Percentiles rank a stretch among this genome's conserved stretches.
Evolutionary conservation across 768 basidiomycete species (phyloP).

Genomic region (Nidularia pulvinata): DNA sequence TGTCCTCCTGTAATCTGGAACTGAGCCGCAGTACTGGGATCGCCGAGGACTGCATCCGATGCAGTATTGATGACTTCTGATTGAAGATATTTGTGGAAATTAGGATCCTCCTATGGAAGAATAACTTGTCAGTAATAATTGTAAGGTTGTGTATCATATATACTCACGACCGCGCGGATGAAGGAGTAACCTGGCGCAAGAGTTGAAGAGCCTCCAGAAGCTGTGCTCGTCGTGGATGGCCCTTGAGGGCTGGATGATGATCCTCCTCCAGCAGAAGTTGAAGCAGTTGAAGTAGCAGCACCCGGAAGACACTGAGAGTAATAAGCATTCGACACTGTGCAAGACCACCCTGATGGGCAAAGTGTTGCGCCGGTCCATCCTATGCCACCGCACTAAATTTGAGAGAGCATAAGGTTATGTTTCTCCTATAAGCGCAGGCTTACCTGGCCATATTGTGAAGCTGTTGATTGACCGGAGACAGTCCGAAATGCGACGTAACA

Average conservation of each 20-base stretch:
- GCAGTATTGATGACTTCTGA: constrained; percentile 42
- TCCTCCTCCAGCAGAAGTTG: constrained; percentile 22
- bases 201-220: constrained; percentile 36
- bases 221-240: constrained; percentile 24
- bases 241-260: constrained; percentile 17
- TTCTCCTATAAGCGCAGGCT: constrained; percentile 1
- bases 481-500: constrained; percentile 2
- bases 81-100: constrained; percentile 63
- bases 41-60: constrained; percentile 49
- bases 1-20: constrained; percentile 58
- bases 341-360: constrained; percentile 46
- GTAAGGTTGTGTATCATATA: background rate
- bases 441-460: constrained; percentile 34
- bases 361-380: constrained; percentile 51
- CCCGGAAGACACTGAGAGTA: constrained; percentile 59
- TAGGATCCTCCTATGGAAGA: constrained; percentile 16
- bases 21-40: constrained; percentile 49
- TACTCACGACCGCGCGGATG: constrained; percentile 54
- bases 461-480: constrained; percentile 18
- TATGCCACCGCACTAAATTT: constrained; percentile 46
- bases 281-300: constrained; percentile 19
- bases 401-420: background rate
- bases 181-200: constrained; percentile 50
- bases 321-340: constrained; percentile 40
- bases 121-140: background rate